A percentile compares a stretch with the other conserved stretches of the same genome.
Conservation (phyloP, 306 rosid species). For the Prunus kanzakura region DNA sequence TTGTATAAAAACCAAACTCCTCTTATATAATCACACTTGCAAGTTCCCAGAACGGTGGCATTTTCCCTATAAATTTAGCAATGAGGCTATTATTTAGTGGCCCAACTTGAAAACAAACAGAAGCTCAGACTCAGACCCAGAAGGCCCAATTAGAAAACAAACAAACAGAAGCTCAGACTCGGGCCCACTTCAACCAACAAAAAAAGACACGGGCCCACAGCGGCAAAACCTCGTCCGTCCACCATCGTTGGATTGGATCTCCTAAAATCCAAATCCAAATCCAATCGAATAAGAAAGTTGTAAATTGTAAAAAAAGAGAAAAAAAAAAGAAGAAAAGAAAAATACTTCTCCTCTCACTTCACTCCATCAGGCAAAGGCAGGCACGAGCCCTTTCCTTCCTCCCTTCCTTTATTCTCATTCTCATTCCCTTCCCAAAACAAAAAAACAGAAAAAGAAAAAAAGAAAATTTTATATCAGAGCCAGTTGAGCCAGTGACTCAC, state of each 20-base stretch:
- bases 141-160: background rate
- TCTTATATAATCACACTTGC: background rate
- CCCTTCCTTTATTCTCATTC: slow-evolving; percentile 7
- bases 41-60: background rate
- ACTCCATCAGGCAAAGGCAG: background rate
- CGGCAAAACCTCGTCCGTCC: background rate
- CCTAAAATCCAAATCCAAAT: background rate
- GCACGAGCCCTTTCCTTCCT: background rate
- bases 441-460: background rate
- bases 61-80: background rate
- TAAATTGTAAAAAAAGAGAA: too few relatives aligned
- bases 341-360: background rate
- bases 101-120: background rate
- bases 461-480: slow-evolving; percentile 3
- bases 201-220: background rate
- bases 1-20: background rate
- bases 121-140: background rate
- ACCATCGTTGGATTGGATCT: background rate
- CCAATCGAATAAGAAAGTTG: background rate
- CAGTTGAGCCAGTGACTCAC: background rate
- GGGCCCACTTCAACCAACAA: too few relatives aligned
- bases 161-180: background rate
- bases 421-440: background rate
- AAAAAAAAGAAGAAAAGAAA: background rate
- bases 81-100: background rate